A percentile compares a stretch with the other conserved stretches of the same genome.
These are phyloP conservation scores for Pyrus bretschneideri DNA, from an alignment of 306 rosid species.

Conservation along the genomic window DNA sequence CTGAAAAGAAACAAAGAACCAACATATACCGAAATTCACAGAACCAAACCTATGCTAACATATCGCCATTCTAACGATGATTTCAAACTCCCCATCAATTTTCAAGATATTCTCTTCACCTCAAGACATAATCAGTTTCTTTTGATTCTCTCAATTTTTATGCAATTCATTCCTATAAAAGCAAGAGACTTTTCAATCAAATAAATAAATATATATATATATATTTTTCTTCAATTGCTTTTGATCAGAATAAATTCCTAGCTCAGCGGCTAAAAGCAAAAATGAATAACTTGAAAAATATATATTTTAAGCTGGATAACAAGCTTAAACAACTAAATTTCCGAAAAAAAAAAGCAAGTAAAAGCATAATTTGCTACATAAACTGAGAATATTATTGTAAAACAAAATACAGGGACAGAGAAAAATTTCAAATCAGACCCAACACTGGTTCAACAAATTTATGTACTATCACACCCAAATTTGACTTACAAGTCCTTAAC, in stretches of 20 bases:
- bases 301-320: background rate
- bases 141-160: background rate
- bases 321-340: background rate
- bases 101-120: background rate
- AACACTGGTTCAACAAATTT: background rate
- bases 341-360: background rate
- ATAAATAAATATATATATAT: too few species aligned
- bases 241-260: background rate
- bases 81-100: background rate
- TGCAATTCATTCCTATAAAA: background rate
- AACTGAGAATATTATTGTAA: background rate
- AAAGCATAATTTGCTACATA: background rate
- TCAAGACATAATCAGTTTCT: background rate
- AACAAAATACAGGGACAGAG: background rate
- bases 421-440: background rate
- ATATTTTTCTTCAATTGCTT: background rate
- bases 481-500: background rate
- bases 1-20: background rate
- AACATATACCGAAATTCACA: background rate
- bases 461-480: background rate
- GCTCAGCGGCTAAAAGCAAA: background rate
- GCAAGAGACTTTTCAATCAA: background rate
- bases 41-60: background rate
- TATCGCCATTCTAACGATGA: background rate
- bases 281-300: background rate